Base-by-base conservation (phyloP, 1,284 basidiomycete species). In the Microbotryum saponariae region DNA sequence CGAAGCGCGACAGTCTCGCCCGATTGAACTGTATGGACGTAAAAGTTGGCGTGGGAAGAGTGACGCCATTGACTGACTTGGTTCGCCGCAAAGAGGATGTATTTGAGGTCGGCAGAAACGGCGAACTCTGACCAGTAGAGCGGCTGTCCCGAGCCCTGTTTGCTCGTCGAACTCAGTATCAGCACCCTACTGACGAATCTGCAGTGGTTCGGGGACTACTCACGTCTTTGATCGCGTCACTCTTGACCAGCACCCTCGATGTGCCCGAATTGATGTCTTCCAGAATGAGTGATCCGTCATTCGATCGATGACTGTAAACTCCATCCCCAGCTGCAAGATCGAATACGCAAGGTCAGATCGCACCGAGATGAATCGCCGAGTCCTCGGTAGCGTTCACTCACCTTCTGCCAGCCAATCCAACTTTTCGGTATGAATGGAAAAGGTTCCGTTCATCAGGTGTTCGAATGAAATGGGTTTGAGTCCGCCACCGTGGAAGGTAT, bases 401-500 rank as follows among this genome's bases (percentile, higher is more conserved):
- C 91, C 91, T 82, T 93, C 90, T 14, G 85, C 83, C 33, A 96
- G 85, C 92, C 92, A 96, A 52, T 83, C 79, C 33, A 93, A 75
- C 33, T 71, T 71, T 51, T 79, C 78, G 14, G 71, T 73, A 5
- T 80, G 70, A 3, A 79, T 75, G 12, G 56, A 65, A 72, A 94
- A 96, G 0, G 91, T 94, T 5, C 89, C 89, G 72, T 93, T 92
- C 77, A 90, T 90, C 53, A 93, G 76, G 73, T 91, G 62, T 16
- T 64, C 63, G 20, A 59, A 31, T 18, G 49, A 58, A 21, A 68
- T 56, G 10, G 48, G 48, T n/a, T 59, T 54, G 29, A 62, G 46
- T 6, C 59, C 56, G 29, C 59, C 50, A 4, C 65, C 65, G 5
- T 61, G 54, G 55, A 61, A 66, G 16, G 59, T 53, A 37, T 63